These are phyloP conservation scores for Chrysosporium queenslandicum DNA, from an alignment of 2,329 filamentous ascomycete species.

Conservation along the genomic window DNA sequence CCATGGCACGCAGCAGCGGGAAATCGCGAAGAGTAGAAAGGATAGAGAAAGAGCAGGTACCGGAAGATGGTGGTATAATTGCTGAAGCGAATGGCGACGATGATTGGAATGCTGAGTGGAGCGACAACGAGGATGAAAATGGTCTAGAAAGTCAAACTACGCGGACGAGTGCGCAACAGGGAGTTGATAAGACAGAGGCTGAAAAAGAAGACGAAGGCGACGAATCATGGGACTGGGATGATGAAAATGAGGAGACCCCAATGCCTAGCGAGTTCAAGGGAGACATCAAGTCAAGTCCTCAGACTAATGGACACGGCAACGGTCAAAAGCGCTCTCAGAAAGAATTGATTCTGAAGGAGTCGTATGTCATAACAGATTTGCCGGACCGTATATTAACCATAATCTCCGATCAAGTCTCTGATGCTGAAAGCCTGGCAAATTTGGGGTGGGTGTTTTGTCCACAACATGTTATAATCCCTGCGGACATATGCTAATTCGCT, in stretches of 20 bases:
- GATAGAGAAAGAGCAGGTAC: conserved; percentile 72
- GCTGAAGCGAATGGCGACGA: conserved; percentile 43
- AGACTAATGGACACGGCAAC: conserved; percentile 9
- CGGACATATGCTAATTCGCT: conserved; percentile 5
- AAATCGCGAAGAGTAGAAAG: conserved; percentile 63
- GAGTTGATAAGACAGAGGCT: conserved; percentile 16
- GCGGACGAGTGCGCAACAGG: neutral
- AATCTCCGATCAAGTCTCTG: conserved; percentile 34
- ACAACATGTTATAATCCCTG: no score
- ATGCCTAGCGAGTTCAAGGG: conserved; percentile 16
- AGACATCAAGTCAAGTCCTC: no score
- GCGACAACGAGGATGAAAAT: conserved; percentile 39
- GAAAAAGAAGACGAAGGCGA: conserved; percentile 29
- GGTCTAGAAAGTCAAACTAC: conserved; percentile 12
- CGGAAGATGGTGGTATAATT: conserved; percentile 57
- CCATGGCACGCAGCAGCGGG: conserved; percentile 58
- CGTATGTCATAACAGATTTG: conserved; percentile 78
- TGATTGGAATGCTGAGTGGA: conserved; percentile 76
- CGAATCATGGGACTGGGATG: conserved; percentile 81
- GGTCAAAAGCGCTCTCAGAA: conserved; percentile 28
- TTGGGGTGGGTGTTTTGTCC: conserved; percentile 25
- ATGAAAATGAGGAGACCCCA: conserved; percentile 43
- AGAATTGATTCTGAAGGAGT: conserved; percentile 72
- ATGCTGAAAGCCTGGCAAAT: conserved; percentile 32
- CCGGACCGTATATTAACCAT: conserved; percentile 59